Evolutionary conservation across 257 asterid species (phyloP).

Genomic region (Penstemon eatonii): DNA sequence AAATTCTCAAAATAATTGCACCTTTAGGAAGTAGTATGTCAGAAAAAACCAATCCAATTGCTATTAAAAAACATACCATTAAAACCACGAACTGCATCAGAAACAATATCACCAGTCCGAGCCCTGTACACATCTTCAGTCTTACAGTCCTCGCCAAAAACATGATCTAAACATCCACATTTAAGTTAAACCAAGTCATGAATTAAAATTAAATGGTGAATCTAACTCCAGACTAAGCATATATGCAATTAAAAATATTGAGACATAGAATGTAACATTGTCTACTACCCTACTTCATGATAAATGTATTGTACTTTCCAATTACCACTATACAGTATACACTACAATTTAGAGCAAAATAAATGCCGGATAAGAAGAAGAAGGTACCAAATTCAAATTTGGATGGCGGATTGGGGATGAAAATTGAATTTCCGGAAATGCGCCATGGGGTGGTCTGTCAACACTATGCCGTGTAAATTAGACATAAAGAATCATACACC

Average conservation of each 20-base stretch:
- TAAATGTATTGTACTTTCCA: no score
- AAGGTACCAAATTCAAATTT: slow-evolving; percentile 78
- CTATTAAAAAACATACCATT: slow-evolving; percentile 49
- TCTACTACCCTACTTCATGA: no score
- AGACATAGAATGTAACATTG: no score
- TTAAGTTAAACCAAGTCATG: not conserved
- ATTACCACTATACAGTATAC: no score
- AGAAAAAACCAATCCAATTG: not conserved
- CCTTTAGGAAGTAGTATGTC: not conserved
- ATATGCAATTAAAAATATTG: no score
- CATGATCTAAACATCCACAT: slow-evolving; percentile 43
- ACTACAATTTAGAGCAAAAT: no score
- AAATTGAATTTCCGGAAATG: slow-evolving; percentile 60
- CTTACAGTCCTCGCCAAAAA: slow-evolving; percentile 66
- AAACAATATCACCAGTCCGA: slow-evolving; percentile 69
- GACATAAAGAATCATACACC: no score
- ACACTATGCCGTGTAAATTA: no score
- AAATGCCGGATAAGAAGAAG: no score
- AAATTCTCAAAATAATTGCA: not conserved
- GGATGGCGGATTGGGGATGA: slow-evolving; percentile 59
- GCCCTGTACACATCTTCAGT: slow-evolving; percentile 68
- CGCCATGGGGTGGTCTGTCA: slow-evolving; percentile 67
- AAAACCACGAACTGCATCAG: slow-evolving; percentile 77
- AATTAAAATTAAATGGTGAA: not conserved
- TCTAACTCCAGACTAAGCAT: no score